Evolutionary conservation across 1,284 basidiomycete species (phyloP).

Genomic region (Pseudozyma hubeiensis): DNA sequence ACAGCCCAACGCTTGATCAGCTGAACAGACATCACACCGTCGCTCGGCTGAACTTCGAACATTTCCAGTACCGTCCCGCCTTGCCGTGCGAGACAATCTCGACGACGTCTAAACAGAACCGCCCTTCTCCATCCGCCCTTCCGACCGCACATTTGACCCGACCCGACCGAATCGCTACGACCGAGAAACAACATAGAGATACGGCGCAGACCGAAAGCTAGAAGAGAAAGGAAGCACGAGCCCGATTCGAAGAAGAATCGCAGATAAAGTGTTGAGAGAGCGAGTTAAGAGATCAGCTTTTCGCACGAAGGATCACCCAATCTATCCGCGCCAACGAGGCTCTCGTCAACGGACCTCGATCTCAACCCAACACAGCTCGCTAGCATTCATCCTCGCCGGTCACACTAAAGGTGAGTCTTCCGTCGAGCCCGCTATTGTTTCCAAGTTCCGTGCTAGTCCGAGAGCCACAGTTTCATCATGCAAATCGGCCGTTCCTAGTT

Average conservation of each 20-base stretch:
- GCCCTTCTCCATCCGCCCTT: neutral
- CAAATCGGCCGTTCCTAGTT: neutral
- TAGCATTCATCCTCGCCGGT: no score
- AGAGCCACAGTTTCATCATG: neutral
- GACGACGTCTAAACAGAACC: neutral
- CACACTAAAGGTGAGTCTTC: slow-evolving; percentile 10
- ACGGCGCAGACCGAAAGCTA: slow-evolving; percentile 1
- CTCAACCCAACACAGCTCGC: no score
- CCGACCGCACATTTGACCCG: slow-evolving; percentile 4
- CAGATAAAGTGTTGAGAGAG: slow-evolving; percentile 1
- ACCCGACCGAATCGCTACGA: slow-evolving; percentile 5
- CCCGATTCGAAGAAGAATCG: slow-evolving; percentile 2
- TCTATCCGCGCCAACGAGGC: neutral
- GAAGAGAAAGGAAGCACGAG: slow-evolving; percentile 10
- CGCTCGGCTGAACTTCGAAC: neutral
- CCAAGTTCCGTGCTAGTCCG: neutral
- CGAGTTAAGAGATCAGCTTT: no score
- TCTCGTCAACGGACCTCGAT: neutral
- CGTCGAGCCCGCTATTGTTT: neutral
- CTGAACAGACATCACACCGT: slow-evolving; percentile 6
- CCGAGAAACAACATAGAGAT: neutral
- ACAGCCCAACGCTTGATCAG: slow-evolving; percentile 2
- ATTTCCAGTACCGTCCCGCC: neutral
- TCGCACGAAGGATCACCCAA: no score
- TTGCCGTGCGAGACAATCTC: slow-evolving; percentile 8